These are phyloP conservation scores for Apiospora aurea DNA, from an alignment of 2,329 filamentous ascomycete species.

Conservation along the genomic window DNA sequence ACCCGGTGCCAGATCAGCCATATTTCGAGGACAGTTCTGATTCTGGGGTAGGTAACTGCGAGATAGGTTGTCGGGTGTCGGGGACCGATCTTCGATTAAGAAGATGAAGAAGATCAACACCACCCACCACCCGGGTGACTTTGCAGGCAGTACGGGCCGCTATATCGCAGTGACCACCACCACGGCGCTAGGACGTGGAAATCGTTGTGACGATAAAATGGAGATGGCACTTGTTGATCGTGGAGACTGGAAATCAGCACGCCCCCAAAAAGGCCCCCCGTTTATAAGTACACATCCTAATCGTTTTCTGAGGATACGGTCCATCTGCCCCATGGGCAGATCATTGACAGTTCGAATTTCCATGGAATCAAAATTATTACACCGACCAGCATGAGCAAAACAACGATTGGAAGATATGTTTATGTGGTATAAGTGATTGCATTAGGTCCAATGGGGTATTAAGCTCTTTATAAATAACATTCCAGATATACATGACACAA, in stretches of 20 bases:
- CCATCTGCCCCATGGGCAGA: not conserved
- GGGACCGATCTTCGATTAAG: not conserved
- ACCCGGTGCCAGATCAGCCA: not conserved
- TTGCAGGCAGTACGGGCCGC: not conserved
- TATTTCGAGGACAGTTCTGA: not conserved
- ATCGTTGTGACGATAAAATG: not conserved
- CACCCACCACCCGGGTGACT: not conserved
- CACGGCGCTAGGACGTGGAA: not conserved
- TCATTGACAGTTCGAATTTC: not conserved
- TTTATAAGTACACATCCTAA: too few species aligned
- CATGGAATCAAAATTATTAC: not conserved
- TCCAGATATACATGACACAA: constrained; percentile 12
- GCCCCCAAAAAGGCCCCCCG: not conserved
- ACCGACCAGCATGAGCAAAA: not conserved
- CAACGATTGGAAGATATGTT: not conserved
- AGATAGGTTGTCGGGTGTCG: not conserved
- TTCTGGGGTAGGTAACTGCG: not conserved
- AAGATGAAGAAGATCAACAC: not conserved
- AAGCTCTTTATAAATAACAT: constrained; percentile 12
- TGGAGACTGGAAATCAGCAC: not conserved
- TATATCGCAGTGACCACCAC: not conserved
- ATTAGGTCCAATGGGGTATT: constrained; percentile 19
- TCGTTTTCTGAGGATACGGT: not conserved
- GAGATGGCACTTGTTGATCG: not conserved
- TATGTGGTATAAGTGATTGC: not conserved